phyloP scores from a whole-genome alignment of 805 yeast genomes.

The Candida taoyuanica region DNA sequence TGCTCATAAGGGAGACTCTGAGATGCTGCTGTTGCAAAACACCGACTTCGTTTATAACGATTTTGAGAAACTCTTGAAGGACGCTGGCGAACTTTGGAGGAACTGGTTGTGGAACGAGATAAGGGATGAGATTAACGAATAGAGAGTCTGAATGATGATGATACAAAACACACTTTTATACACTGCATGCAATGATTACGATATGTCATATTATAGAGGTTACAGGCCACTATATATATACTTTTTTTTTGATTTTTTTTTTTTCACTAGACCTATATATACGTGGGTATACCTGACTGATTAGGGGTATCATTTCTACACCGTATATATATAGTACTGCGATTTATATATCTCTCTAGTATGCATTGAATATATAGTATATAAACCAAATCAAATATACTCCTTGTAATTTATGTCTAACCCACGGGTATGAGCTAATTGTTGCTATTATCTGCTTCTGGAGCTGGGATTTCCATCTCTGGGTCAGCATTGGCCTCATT shows the following conservation, averaged over 20 bases:
- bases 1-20: constrained; percentile 5
- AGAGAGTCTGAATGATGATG: neutral
- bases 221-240: no score
- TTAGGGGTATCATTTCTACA: no score
- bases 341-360: no score
- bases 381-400: neutral
- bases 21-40: constrained; percentile 27
- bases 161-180: neutral
- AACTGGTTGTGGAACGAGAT: constrained; percentile 68
- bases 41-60: constrained; percentile 45
- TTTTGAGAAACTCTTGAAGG: constrained; percentile 66
- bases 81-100: constrained; percentile 87
- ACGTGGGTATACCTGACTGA: no score
- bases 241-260: neutral
- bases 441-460: no score
- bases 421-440: no score
- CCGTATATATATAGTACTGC: no score
- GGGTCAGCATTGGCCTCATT: constrained; percentile 27
- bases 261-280: neutral
- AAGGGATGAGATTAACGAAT: constrained; percentile 35
- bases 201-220: no score
- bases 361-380: no score
- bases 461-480: constrained; percentile 3
- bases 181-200: neutral
- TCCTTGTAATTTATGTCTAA: no score